These are phyloP conservation scores for Trichoderma simmonsii DNA, from an alignment of 2,329 filamentous ascomycete species.

Conservation along the genomic window DNA sequence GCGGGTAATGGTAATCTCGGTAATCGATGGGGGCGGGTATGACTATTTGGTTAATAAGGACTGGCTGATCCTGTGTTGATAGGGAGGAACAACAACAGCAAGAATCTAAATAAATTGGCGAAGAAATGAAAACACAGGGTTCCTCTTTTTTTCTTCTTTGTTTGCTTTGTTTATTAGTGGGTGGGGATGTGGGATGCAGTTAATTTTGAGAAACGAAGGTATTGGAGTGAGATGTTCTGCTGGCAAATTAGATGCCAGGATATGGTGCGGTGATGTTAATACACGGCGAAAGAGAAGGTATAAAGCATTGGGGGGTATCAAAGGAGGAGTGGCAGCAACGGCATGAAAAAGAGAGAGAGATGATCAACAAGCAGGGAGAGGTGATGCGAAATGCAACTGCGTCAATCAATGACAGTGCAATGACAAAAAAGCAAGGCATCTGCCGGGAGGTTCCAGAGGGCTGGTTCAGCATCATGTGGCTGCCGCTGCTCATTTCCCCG, in stretches of 20 bases:
- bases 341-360: neutral
- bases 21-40: neutral
- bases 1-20: neutral
- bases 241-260: neutral
- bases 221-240: neutral
- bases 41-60: neutral
- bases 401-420: neutral
- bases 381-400: neutral
- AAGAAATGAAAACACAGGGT: neutral
- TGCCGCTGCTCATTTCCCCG: conserved; percentile 10
- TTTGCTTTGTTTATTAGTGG: neutral
- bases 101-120: neutral
- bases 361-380: conserved; percentile 3
- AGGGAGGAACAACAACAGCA: neutral
- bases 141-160: neutral
- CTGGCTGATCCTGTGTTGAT: neutral
- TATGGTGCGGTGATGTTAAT: neutral
- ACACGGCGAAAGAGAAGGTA: neutral
- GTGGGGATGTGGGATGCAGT: neutral
- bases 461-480: neutral
- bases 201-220: neutral
- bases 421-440: neutral
- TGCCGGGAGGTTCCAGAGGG: neutral
- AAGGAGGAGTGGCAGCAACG: neutral
- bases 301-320: conserved; percentile 6